Conservation (phyloP, 495 filamentous ascomycete species). For the Penicillium angulare region DNA sequence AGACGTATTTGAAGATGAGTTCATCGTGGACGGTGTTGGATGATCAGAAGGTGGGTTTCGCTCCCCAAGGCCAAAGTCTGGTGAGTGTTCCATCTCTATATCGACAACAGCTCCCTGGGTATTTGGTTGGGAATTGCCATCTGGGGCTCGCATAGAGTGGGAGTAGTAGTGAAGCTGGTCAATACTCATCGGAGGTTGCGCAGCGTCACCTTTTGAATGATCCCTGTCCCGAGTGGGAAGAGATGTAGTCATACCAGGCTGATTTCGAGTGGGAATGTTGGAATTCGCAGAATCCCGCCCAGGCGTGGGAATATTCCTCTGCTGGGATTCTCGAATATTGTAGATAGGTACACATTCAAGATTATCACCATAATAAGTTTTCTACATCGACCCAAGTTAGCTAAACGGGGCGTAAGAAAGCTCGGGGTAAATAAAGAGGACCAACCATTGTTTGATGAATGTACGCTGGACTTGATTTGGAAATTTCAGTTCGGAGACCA, state of each 20-base stretch:
- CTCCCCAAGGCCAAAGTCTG: conserved; percentile 28
- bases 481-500: conserved; percentile 28
- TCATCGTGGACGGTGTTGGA: conserved; percentile 35
- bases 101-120: conserved; percentile 16
- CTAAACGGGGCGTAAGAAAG: neutral
- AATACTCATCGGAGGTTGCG: neutral
- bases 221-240: conserved; percentile 30
- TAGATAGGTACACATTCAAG: conserved; percentile 14
- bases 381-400: conserved; percentile 10
- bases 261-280: neutral
- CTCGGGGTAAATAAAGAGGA: neutral
- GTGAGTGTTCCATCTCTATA: conserved; percentile 33
- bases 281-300: neutral
- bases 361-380: conserved; percentile 7
- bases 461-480: conserved; percentile 3
- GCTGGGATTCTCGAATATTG: conserved; percentile 7
- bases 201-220: neutral
- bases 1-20: conserved; percentile 36
- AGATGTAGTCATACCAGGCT: conserved; percentile 13
- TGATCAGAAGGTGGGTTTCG: conserved; percentile 34
- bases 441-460: conserved; percentile 15
- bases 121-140: conserved; percentile 2
- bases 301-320: neutral
- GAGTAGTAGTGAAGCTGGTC: conserved; percentile 6
- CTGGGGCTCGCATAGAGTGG: neutral